Evolutionary conservation across 495 filamentous ascomycete genomes (phyloP), one percentile per base, ranked within the genome.

Genomic region (Staphylotrichum tortipilum): DNA sequence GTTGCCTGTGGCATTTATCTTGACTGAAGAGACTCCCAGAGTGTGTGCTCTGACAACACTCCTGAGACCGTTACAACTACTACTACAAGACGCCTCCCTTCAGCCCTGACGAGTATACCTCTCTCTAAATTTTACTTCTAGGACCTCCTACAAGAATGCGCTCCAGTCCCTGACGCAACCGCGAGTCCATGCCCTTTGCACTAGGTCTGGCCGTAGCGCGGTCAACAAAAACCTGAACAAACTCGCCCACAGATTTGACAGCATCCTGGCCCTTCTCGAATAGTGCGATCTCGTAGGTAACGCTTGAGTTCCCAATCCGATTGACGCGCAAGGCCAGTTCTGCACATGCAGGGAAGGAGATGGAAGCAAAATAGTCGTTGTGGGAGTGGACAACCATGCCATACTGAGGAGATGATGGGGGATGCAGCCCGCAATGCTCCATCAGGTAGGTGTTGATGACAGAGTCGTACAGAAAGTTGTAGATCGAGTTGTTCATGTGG

Each of bases 371-470:
- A 69, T 88, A 96, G 60, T 92, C 82, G 56, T 82, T 88, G 63
- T 84, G 81, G 3, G 85, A 86, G 46, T 85, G 81, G 2, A 92
- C 89, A 44, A 95, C 89, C 17, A 96, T 76, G 22, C 82, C 85
- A 44, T 90, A 84, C 47, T 88, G 82, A 22, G 74, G 66, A 24
- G 81, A 84, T 0, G 73, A 73, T 2, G 81, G 75, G 2, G 89
- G 92, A 46, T 84, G 71, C 52, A 92, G 78, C 18, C 77, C 79
- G 64, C 89, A 95, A 49, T 87, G 68, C 29, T 83, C 71, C 47
- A 94, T 89, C 5, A 98, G 78, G 64, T 92, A 98, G 36, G 81
- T 74, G 70, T 96, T 98, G 58, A 94, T 82, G 53, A 95, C 80
- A 5, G 87, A 89, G 71, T 98, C 91, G 68, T 82, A 83, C 7